These are phyloP conservation scores for Fagopyrum esculentum DNA, from an alignment of 148 eudicot species.

Conservation along the genomic window DNA sequence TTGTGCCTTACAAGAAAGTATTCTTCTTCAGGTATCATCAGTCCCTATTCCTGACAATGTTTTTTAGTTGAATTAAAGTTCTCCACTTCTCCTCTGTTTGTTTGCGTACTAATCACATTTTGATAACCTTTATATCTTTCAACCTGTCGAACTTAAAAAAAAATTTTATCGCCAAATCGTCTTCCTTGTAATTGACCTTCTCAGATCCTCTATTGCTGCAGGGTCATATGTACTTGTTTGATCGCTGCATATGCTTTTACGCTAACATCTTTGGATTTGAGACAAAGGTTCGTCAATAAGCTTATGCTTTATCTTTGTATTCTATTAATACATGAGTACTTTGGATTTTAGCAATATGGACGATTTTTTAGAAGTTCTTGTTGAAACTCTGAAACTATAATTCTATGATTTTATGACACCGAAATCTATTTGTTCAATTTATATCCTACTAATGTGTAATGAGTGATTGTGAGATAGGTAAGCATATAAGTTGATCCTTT, in stretches of 20 bases:
- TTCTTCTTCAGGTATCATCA: conserved; percentile 74
- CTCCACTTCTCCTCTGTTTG: neutral
- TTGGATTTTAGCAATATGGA: neutral
- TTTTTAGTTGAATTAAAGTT: neutral
- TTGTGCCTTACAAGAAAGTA: conserved; percentile 96
- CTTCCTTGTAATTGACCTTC: neutral
- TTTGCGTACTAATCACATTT: conserved; percentile 13
- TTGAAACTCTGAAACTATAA: neutral
- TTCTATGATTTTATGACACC: neutral
- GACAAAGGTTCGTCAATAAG: conserved; percentile 60
- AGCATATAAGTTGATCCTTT: neutral
- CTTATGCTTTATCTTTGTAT: conserved; percentile 2
- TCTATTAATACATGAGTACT: neutral
- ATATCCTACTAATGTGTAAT: neutral
- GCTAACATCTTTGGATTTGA: conserved; percentile 97
- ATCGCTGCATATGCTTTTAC: conserved; percentile 77
- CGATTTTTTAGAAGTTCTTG: neutral
- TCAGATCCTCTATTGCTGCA: conserved; percentile 35
- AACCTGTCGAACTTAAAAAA: conserved; percentile 1
- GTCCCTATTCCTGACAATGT: neutral
- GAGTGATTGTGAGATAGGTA: neutral
- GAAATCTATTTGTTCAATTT: neutral
- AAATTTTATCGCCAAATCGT: neutral
- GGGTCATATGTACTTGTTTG: conserved; percentile 99
- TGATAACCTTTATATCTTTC: neutral